A percentile compares a stretch with the other conserved stretches of the same genome.
Conservation (phyloP, 306 rosid species). For the Oxytropis ochrocephala region DNA sequence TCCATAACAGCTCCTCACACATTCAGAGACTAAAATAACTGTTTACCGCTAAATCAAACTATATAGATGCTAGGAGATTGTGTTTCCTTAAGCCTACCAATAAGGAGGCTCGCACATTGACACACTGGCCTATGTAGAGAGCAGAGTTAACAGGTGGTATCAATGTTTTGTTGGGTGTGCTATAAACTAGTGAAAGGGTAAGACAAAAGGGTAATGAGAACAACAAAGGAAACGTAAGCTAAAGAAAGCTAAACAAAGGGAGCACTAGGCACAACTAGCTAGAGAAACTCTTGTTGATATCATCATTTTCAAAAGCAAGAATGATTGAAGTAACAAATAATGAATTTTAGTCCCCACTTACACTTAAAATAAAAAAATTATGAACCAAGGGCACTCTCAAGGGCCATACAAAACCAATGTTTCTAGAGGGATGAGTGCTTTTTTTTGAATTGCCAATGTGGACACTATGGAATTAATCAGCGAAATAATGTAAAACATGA, state of each 20-base stretch:
- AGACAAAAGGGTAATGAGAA: slow-evolving; percentile 18
- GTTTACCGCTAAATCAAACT: no score
- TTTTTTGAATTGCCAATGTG: slow-evolving; percentile 34
- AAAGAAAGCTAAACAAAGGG: slow-evolving; percentile 18
- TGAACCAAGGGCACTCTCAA: slow-evolving; percentile 38
- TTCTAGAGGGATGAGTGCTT: slow-evolving; percentile 45
- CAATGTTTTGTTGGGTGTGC: slow-evolving; percentile 25
- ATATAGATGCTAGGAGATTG: slow-evolving; percentile 6
- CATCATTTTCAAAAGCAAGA: slow-evolving; percentile 53
- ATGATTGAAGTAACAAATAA: slow-evolving; percentile 60
- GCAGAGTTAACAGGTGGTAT: slow-evolving; percentile 13
- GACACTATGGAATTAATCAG: slow-evolving; percentile 20
- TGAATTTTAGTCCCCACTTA: slow-evolving; percentile 41
- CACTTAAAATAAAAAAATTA: slow-evolving; percentile 9
- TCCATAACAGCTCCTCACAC: no score
- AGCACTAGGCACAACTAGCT: slow-evolving; percentile 19
- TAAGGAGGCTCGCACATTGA: slow-evolving; percentile 3
- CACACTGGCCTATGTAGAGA: neutral
- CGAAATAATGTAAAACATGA: slow-evolving; percentile 19
- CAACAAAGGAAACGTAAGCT: neutral
- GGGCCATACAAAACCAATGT: slow-evolving; percentile 38
- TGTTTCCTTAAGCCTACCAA: slow-evolving; percentile 18
- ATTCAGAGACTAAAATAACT: no score
- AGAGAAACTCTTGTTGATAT: slow-evolving; percentile 21
- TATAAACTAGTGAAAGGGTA: slow-evolving; percentile 11